phyloP scores from a whole-genome alignment of 345 rosid genomes.

The rapeseed (Brassica napus) region Da-Ae NC_063439.1:692001-692500 shows the following conservation, averaged over 20 bases:
- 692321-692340: constrained; percentile 37
- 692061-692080: too few relatives aligned
- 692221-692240: background rate
- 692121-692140: constrained; percentile 1
- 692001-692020: too few relatives aligned
- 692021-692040: too few relatives aligned
- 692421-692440: constrained; percentile 53
- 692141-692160: background rate
- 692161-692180: background rate
- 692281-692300: background rate
- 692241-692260: background rate
- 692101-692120: too few relatives aligned
- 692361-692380: constrained; percentile 37
- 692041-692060: too few relatives aligned
- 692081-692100: background rate
- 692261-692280: background rate
- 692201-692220: constrained; percentile 1
- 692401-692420: constrained; percentile 42
- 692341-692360: constrained; percentile 47
- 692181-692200: background rate
- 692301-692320: constrained; percentile 29
- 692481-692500: constrained; percentile 78
- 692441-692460: constrained; percentile 60
- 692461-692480: constrained; percentile 69
- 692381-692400: constrained; percentile 42